Evolutionary conservation across 441 rosid species (phyloP).

Genomic region (Erodium trifolium): DNA sequence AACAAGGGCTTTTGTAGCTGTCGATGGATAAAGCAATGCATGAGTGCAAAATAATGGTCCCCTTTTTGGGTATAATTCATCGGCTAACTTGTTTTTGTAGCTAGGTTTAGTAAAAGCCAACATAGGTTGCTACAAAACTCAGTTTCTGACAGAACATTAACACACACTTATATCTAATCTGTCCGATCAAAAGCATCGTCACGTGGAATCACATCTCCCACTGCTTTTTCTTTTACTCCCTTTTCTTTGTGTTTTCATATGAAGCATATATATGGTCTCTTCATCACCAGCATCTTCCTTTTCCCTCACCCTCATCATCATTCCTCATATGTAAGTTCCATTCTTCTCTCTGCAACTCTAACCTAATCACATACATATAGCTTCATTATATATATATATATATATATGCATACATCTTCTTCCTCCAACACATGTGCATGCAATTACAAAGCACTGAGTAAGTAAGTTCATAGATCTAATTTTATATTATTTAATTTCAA

Average conservation of each 20-base stretch:
- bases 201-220: slow-evolving; percentile 47
- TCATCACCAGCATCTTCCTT: too few species aligned
- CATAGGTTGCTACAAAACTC: neutral
- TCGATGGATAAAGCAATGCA: neutral
- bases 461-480: too few species aligned
- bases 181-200: slow-evolving; percentile 9
- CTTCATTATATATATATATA: too few species aligned
- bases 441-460: too few species aligned
- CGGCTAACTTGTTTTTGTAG: neutral
- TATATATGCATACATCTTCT: slow-evolving; percentile 9
- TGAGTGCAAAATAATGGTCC: neutral
- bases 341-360: too few species aligned
- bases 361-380: too few species aligned
- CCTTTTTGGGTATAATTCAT: neutral
- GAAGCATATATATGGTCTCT: too few species aligned
- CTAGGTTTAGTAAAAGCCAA: neutral
- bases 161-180: neutral
- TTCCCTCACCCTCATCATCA: too few species aligned
- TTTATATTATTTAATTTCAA: too few species aligned
- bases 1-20: neutral
- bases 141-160: neutral
- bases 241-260: too few species aligned
- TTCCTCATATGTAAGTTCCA: too few species aligned
- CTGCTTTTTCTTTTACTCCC: slow-evolving; percentile 43
- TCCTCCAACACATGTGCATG: too few species aligned